Evolutionary conservation across 768 basidiomycete species (phyloP).

Genomic region (Leccinum truebloodii): DNA sequence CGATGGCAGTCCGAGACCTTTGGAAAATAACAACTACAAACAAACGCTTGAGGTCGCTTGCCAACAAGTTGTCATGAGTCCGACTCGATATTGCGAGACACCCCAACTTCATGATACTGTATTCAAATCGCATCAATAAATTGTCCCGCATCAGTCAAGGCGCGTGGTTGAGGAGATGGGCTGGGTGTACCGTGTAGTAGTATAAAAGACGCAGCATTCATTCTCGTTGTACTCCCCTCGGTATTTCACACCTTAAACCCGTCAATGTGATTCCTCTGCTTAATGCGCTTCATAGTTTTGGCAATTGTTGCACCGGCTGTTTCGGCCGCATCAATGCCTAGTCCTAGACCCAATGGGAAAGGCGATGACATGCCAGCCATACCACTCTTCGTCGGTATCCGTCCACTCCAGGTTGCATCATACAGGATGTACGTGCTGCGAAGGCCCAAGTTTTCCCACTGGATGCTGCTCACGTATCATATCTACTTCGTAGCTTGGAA

Average conservation of each 20-base stretch:
- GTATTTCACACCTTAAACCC: neutral
- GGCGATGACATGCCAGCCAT: constrained; percentile 3
- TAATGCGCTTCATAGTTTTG: neutral
- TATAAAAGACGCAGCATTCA: neutral
- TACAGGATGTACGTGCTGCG: constrained; percentile 8
- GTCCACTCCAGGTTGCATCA: constrained; percentile 3
- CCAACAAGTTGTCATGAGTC: too few relatives aligned
- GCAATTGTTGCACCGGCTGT: constrained; percentile 1
- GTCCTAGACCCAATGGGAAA: neutral
- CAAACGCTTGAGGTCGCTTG: constrained; percentile 1
- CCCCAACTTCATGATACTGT: too few relatives aligned
- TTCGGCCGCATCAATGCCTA: constrained; percentile 5
- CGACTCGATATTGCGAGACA: too few relatives aligned
- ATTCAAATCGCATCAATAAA: too few relatives aligned
- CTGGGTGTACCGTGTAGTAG: too few relatives aligned
- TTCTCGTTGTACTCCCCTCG: neutral
- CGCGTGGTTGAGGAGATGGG: too few relatives aligned
- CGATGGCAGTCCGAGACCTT: constrained; percentile 17
- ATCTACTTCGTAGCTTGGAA: neutral
- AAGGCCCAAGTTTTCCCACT: neutral
- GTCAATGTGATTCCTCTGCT: too few relatives aligned
- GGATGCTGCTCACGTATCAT: neutral
- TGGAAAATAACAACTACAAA: constrained; percentile 29
- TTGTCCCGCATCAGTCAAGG: too few relatives aligned
- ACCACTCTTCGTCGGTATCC: constrained; percentile 7